These are phyloP conservation scores for Pseudocercospora ulei DNA, from an alignment of 2,329 filamentous ascomycete species.

Conservation along the genomic window DNA sequence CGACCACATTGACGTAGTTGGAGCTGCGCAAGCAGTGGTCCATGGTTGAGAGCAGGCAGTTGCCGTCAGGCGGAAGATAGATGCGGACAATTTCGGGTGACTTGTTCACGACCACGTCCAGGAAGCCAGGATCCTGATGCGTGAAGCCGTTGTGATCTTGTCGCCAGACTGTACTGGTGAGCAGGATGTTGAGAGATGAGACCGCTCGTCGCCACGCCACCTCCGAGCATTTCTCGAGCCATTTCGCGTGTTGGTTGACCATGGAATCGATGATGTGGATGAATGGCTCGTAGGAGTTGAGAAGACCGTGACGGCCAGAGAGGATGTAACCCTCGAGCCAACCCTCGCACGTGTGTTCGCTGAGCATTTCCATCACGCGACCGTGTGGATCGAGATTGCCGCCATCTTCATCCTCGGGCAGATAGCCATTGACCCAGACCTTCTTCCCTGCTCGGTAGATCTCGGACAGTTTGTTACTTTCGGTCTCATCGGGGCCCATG, in stretches of 20 bases:
- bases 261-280: slow-evolving; percentile 77
- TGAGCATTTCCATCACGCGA: slow-evolving; percentile 76
- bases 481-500: slow-evolving; percentile 70
- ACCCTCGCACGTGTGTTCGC: slow-evolving; percentile 67
- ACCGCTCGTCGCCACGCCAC: slow-evolving; percentile 66
- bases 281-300: slow-evolving; percentile 76
- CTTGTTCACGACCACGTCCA: slow-evolving; percentile 71
- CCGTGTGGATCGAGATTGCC: slow-evolving; percentile 61
- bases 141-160: slow-evolving; percentile 80
- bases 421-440: slow-evolving; percentile 69
- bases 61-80: slow-evolving; percentile 70
- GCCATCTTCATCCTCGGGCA: slow-evolving; percentile 64
- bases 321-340: slow-evolving; percentile 73
- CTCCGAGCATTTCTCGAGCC: slow-evolving; percentile 72
- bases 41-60: slow-evolving; percentile 65
- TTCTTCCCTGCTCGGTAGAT: slow-evolving; percentile 69
- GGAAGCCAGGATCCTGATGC: slow-evolving; percentile 70
- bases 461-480: slow-evolving; percentile 65
- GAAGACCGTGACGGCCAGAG: slow-evolving; percentile 62
- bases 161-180: slow-evolving; percentile 69
- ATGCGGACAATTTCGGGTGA: slow-evolving; percentile 69
- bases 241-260: slow-evolving; percentile 80
- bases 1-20: slow-evolving; percentile 75
- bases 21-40: slow-evolving; percentile 62
- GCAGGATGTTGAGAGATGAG: slow-evolving; percentile 66